These are phyloP conservation scores for Roridomyces roridus DNA, from an alignment of 768 basidiomycete genomes.

Conservation along the genomic window DNA sequence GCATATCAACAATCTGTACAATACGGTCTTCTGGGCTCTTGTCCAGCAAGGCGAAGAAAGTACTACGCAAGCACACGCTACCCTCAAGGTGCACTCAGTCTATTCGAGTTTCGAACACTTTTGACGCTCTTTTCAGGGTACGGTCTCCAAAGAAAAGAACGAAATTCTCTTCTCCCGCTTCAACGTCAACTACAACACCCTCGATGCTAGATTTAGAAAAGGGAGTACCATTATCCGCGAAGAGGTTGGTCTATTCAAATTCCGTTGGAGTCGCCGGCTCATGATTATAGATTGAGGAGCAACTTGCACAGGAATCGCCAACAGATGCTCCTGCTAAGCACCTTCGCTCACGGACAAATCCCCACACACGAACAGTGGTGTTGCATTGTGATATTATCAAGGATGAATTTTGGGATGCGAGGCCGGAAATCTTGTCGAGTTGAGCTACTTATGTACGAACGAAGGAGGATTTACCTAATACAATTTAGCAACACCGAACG, in stretches of 20 bases:
- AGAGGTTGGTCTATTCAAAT: constrained; percentile 41
- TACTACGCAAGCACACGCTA: constrained; percentile 81
- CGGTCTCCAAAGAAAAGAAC: constrained; percentile 87
- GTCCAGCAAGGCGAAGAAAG: constrained; percentile 83
- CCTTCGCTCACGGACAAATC: constrained; percentile 37
- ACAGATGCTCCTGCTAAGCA: neutral
- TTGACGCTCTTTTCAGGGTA: constrained; percentile 62
- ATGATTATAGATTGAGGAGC: no score
- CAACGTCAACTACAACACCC: constrained; percentile 84
- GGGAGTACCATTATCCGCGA: constrained; percentile 85
- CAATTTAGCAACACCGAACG: no score
- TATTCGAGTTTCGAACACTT: no score
- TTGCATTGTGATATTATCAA: constrained; percentile 86
- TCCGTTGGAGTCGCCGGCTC: neutral
- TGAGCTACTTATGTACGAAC: constrained; percentile 32
- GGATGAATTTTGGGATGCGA: constrained; percentile 77
- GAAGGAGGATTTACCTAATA: no score
- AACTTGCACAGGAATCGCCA: neutral
- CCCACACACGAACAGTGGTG: constrained; percentile 56
- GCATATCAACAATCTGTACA: constrained; percentile 98
- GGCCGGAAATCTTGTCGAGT: constrained; percentile 57
- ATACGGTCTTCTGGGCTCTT: constrained; percentile 95
- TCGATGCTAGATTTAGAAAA: constrained; percentile 77
- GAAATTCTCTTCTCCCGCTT: constrained; percentile 88
- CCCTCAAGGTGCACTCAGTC: constrained; percentile 79